Percentiles rank a stretch among this genome's conserved stretches.
Evolutionary conservation across 345 rosid genomes (phyloP).

Genomic region (Syzygium jambos): DNA sequence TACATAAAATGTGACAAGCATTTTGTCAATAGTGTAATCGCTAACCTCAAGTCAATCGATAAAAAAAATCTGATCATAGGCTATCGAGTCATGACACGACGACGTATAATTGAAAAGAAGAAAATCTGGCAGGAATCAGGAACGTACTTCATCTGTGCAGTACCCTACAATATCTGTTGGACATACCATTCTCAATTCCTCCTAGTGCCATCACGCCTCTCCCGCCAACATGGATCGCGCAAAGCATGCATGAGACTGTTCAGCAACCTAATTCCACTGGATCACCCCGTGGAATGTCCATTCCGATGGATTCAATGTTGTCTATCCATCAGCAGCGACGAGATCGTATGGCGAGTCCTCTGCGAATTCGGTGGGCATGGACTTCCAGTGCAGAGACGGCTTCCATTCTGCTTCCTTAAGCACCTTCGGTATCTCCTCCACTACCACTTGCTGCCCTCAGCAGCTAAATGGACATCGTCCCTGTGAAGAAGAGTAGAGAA

Average conservation of each 20-base stretch:
- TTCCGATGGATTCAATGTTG: conserved; percentile 61
- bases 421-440: conserved; percentile 67
- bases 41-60: background rate
- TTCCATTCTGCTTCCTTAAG: conserved; percentile 77
- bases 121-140: background rate
- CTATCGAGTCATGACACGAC: too few species aligned
- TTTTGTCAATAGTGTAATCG: background rate
- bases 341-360: conserved; percentile 75
- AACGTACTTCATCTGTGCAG: background rate
- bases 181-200: background rate
- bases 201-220: background rate
- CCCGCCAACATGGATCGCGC: background rate
- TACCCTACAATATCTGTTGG: background rate
- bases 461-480: conserved; percentile 85
- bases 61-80: background rate
- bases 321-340: conserved; percentile 70
- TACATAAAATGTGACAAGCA: background rate
- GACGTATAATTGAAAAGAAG: background rate
- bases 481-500: conserved; percentile 13
- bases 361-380: conserved; percentile 74
- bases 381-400: conserved; percentile 89
- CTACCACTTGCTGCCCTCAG: conserved; percentile 87
- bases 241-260: background rate
- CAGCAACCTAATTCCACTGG: conserved; percentile 52
- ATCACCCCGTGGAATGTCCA: conserved; percentile 80